A percentile compares a stretch with the other conserved stretches of the same genome.
Evolutionary conservation across 805 yeast species (phyloP).

Genomic region (Candida takata): DNA sequence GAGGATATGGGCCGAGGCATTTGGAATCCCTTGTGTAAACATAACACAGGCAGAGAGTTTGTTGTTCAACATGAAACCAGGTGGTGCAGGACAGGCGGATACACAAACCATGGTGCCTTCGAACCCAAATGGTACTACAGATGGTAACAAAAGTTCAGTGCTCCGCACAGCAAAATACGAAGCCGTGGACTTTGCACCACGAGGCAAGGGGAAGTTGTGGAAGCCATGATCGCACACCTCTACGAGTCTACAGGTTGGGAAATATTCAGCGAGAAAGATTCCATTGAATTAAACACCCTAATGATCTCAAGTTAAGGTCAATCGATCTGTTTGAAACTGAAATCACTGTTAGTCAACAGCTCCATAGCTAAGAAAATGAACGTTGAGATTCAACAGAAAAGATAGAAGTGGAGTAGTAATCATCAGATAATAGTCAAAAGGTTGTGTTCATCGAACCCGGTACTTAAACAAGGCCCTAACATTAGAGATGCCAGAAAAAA

Average conservation of each 20-base stretch:
- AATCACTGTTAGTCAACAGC: no score
- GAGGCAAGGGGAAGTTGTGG: constrained; percentile 59
- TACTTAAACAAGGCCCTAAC: constrained; percentile 57
- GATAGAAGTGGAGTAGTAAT: no score
- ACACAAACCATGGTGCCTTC: no score
- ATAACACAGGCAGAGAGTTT: constrained; percentile 41
- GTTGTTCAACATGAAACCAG: constrained; percentile 7
- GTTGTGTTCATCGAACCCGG: constrained; percentile 74
- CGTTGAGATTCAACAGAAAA: neutral
- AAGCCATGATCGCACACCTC: constrained; percentile 5
- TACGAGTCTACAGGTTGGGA: no score
- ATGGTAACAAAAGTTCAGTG: no score
- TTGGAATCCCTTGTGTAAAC: constrained; percentile 45
- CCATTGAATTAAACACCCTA: no score
- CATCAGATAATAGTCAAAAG: constrained; percentile 61
- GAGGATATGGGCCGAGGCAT: constrained; percentile 46
- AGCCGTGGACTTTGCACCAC: constrained; percentile 48
- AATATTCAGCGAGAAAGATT: no score
- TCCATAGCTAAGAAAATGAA: no score
- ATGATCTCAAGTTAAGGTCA: no score
- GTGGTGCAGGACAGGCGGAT: neutral
- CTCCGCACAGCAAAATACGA: constrained; percentile 37
- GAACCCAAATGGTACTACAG: no score
- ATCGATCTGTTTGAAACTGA: no score
- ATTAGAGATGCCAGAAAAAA: constrained; percentile 94